Base-by-base conservation (phyloP, 2,329 filamentous ascomycete genomes). In the Leptographium wingfieldii region DNA sequence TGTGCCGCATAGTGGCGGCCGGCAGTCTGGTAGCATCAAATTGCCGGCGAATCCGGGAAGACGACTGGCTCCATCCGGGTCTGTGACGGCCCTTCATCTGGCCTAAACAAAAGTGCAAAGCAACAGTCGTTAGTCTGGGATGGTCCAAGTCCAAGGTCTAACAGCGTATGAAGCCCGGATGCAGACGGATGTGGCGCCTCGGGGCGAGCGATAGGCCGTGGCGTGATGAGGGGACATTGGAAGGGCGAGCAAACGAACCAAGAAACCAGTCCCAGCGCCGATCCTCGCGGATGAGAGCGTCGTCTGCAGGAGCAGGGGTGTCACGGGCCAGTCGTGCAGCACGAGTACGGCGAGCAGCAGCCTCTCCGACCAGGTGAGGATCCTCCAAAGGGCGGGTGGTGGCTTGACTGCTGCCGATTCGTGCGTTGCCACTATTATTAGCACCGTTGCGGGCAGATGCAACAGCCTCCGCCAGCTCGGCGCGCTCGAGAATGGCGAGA, bases 321-420 rank as follows among this genome's bases (percentile, higher is more conserved):
- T 85, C 80, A 58, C 78, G 73, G n/a, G 76, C 76, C 33, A 85
- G 69, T 62, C 85, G 75, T 67, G 81, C 80, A n/a, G 73, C 71
- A 52, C 81, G 75, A 9, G 83, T 82, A 63, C 76, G 70, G 11
- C 76, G 74, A 2, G 85, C 85, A 3, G 84, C 85, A 57, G 77
- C 77, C 71, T 87, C 84, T 40, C 85, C 85, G 2, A 88, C 85
- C 11, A 88, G 73, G 60, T 84, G 78, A 0, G 84, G 85, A 64
- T 88, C 85, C 70, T 88, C 85, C 22, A 85, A 74, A 3, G 82
- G 83, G 7, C 78, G 74, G 48, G 74, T 58, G 53, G 19, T 10
- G 29, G 43, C 19, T 43, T 63, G 63, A 49, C 48, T 66, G 62
- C 60, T 46, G 60, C 51, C 38, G 14, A 16, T 5, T 57, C 56